Evolutionary conservation across 1,284 basidiomycete genomes (phyloP).

Genomic region (Austroboletus rostrupii): DNA sequence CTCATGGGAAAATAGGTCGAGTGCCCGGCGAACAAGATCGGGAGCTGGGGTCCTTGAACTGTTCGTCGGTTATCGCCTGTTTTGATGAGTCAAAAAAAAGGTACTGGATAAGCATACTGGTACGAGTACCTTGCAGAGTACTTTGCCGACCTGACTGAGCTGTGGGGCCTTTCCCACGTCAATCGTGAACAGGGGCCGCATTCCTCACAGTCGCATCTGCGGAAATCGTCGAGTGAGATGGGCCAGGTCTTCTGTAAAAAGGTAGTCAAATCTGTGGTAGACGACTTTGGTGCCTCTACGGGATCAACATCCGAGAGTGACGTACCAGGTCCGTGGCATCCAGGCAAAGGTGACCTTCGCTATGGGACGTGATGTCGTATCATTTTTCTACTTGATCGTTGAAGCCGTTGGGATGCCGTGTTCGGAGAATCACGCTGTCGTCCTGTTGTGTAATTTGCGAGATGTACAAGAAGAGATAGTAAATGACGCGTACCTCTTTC

Average conservation of each 20-base stretch:
- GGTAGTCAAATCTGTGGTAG: constrained; percentile 96
- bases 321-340: constrained; percentile 96
- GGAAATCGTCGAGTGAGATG: constrained; percentile 94
- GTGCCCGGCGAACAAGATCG: constrained; percentile 80
- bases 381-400: constrained; percentile 54
- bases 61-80: constrained; percentile 83
- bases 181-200: constrained; percentile 96
- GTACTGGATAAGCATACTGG: not conserved
- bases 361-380: constrained; percentile 86
- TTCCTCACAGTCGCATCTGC: constrained; percentile 85
- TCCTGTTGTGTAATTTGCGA: constrained; percentile 47
- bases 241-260: constrained; percentile 91
- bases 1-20: constrained; percentile 99
- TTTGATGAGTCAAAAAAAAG: not conserved
- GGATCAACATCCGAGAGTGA: too few species aligned
- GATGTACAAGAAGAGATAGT: not conserved
- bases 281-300: constrained; percentile 90
- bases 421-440: constrained; percentile 80
- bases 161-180: constrained; percentile 98
- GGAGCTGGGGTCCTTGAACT: constrained; percentile 96
- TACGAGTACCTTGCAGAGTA: constrained; percentile 88
- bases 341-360: constrained; percentile 90
- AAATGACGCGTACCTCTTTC: constrained; percentile 69
- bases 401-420: too few species aligned
- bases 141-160: constrained; percentile 97